phyloP scores from a whole-genome alignment of 352 stramenopile species.

The Plasmopara viticola region DNA sequence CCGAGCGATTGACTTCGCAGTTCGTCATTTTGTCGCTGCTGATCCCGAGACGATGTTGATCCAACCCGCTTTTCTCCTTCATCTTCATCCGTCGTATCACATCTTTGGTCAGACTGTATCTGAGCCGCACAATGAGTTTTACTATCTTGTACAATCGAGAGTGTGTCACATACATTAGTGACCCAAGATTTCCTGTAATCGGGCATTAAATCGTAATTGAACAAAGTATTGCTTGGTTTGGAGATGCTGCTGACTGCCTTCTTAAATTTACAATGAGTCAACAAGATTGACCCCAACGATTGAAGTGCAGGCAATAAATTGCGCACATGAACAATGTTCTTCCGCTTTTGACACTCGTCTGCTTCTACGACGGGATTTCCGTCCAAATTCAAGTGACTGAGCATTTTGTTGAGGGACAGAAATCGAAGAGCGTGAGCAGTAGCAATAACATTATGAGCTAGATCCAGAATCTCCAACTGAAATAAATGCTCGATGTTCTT shows the following conservation, averaged over 20 bases:
- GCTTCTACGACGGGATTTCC: conserved; percentile 63
- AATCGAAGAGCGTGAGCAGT: conserved; percentile 46
- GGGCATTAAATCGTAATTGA: conserved; percentile 39
- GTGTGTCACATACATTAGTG: conserved; percentile 42
- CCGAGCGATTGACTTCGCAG: conserved; percentile 51
- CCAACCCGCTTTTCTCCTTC: conserved; percentile 21
- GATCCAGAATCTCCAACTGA: conserved; percentile 48
- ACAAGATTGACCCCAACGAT: conserved; percentile 55
- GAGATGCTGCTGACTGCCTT: conserved; percentile 24
- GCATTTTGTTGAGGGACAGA: conserved; percentile 68
- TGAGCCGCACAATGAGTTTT: conserved; percentile 3
- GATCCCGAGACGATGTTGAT: conserved; percentile 39
- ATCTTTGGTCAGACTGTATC: conserved; percentile 18
- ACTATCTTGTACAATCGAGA: conserved; percentile 48
- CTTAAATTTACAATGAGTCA: conserved; percentile 43
- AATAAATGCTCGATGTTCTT: conserved; percentile 74
- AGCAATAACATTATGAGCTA: conserved; percentile 47
- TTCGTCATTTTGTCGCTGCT: conserved; percentile 67
- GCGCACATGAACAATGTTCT: conserved; percentile 67
- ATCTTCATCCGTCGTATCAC: conserved; percentile 27
- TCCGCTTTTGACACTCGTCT: conserved; percentile 55
- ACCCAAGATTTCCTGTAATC: conserved; percentile 41
- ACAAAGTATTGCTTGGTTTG: conserved; percentile 29
- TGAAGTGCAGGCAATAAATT: conserved; percentile 66
- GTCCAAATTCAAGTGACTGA: conserved; percentile 66